Base-by-base conservation (phyloP, 73 alveolate genomes). In the Tetrahymena thermophila region DNA sequence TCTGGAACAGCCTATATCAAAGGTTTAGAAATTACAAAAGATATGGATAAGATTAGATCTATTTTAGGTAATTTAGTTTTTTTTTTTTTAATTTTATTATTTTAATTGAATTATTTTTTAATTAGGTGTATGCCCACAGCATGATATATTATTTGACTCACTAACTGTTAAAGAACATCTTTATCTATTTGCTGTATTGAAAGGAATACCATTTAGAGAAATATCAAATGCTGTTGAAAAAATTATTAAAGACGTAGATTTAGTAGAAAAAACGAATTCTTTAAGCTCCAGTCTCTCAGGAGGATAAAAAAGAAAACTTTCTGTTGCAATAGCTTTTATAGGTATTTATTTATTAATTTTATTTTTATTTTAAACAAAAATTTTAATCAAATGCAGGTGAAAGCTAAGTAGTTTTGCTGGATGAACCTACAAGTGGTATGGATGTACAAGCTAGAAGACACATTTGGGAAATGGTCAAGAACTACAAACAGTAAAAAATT, bases 371-470 rank as follows among this genome's bases (percentile, higher is more conserved):
- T n/a, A n/a, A n/a, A n/a, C n/a, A n/a, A n/a, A n/a, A n/a, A n/a
- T n/a, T n/a, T n/a, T n/a, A n/a, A n/a, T n/a, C n/a, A n/a, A n/a
- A n/a, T n/a, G n/a, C n/a, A 56, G 98, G 98, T 16, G 99, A 99
- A 16, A 96, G 98, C 43, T 94, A 98, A 38, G 96, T 98, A 6
- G 98, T 98, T 19, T 93, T 98, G 50, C 97, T 98, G 35, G 99
- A 98, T 96, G 99, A 98, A 94, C 99, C 99, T 15, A 97, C 99
- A 2, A 94, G 98, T 55, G 99, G 99, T 10, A 98, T 98, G 99
- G 99, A 98, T 96, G 95, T 98, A 55, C 97, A 98, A 95, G 98
- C 99, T 35, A 94, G 99, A 95, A 97, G 99, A 93, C 96, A 98
- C 55, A 96, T 98, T 85, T 98, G 99, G 99, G 98, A 98, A 94